phyloP scores from a whole-genome alignment of 345 rosid genomes.

The Luvunga scandens region DNA sequence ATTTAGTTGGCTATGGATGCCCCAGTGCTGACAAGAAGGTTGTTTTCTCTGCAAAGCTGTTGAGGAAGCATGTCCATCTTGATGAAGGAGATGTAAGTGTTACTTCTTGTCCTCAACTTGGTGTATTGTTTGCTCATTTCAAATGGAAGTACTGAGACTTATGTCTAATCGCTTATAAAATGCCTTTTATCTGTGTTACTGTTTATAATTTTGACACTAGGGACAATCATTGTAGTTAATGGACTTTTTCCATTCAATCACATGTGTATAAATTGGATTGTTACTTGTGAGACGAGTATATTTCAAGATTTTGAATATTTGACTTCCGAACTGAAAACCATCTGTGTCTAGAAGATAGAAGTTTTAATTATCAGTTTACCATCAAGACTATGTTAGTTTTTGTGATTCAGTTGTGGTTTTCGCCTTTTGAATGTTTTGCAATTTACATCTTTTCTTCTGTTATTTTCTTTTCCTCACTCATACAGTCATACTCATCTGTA shows the following conservation, averaged over 20 bases:
- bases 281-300: not conserved
- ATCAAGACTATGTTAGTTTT: not conserved
- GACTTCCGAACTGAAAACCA: slow-evolving; percentile 1
- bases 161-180: not conserved
- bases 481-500: not conserved
- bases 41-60: slow-evolving; percentile 76
- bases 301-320: not conserved
- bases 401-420: not conserved
- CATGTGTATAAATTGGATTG: not conserved
- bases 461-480: not conserved
- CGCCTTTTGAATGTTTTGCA: not conserved
- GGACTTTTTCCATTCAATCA: not conserved
- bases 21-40: slow-evolving; percentile 85
- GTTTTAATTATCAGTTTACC: not conserved
- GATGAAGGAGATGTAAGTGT: slow-evolving; percentile 98
- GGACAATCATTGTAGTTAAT: not conserved
- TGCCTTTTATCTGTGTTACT: not conserved
- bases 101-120: slow-evolving; percentile 1
- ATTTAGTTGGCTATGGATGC: slow-evolving; percentile 90
- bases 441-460: not conserved
- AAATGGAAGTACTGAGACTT: not conserved
- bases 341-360: not conserved
- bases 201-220: not conserved
- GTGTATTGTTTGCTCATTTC: not conserved
- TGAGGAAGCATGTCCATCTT: slow-evolving; percentile 89